Conservation (phyloP, 495 filamentous ascomycete species). For the Delitschia confertaspora region DNA sequence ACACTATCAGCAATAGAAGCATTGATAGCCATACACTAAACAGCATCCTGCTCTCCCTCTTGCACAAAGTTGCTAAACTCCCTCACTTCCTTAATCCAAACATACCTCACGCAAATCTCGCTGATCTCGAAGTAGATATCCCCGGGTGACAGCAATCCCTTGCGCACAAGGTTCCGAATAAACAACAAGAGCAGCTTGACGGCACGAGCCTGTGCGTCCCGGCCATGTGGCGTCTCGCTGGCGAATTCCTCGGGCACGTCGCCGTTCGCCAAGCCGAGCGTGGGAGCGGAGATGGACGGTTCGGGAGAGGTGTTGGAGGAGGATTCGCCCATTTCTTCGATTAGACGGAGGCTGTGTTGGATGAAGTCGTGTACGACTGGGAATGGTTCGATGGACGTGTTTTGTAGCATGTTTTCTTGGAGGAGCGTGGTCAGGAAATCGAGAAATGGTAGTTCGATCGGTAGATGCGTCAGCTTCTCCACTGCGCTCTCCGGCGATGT, state of each 20-base stretch:
- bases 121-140: constrained; percentile 38
- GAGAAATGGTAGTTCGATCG: constrained; percentile 31
- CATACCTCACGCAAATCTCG: constrained; percentile 36
- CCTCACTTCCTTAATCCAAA: constrained; percentile 33
- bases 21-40: neutral
- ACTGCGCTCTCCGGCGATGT: constrained; percentile 11
- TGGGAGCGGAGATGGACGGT: neutral
- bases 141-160: constrained; percentile 26
- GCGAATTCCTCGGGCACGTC: neutral
- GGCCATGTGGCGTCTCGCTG: constrained; percentile 3
- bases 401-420: constrained; percentile 13
- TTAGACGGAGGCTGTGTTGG: constrained; percentile 27
- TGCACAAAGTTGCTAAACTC: constrained; percentile 22
- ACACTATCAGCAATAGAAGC: neutral
- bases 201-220: constrained; percentile 30
- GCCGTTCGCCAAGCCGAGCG: neutral
- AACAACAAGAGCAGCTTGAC: constrained; percentile 37
- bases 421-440: constrained; percentile 35
- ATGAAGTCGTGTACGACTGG: constrained; percentile 24
- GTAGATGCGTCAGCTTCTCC: constrained; percentile 23
- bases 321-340: constrained; percentile 21
- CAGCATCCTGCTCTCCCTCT: neutral
- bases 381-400: constrained; percentile 15
- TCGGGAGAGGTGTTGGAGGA: neutral
- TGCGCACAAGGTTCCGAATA: constrained; percentile 33